These are phyloP conservation scores for Darksidea phi DNA, from an alignment of 495 filamentous ascomycete species.

Conservation along the genomic window DNA sequence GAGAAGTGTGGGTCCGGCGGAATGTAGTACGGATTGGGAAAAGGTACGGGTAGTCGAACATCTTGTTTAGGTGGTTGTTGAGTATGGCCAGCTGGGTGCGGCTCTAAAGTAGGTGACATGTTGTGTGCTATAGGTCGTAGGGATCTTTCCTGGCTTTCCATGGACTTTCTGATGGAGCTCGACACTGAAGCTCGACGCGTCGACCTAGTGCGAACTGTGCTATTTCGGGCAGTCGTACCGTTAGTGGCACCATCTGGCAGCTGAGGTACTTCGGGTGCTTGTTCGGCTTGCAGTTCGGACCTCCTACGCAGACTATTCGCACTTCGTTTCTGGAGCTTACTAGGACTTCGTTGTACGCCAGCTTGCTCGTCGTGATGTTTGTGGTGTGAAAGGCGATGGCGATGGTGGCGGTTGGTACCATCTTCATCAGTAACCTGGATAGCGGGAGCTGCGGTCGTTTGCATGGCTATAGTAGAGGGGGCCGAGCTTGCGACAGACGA, in stretches of 20 bases:
- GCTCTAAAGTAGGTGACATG: conserved; percentile 46
- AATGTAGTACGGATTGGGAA: conserved; percentile 36
- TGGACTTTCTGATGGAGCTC: conserved; percentile 28
- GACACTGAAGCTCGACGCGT: conserved; percentile 21
- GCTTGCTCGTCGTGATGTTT: conserved; percentile 30
- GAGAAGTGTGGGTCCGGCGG: conserved; percentile 36
- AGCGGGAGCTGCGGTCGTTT: conserved; percentile 32
- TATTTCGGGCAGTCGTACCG: conserved; percentile 18
- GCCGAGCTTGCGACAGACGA: conserved; percentile 28
- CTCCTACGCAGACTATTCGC: conserved; percentile 27
- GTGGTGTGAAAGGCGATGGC: conserved; percentile 39
- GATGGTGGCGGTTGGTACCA: conserved; percentile 25
- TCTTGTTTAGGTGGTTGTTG: conserved; percentile 55
- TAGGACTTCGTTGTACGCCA: conserved; percentile 19
- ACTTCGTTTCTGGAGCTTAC: conserved; percentile 33
- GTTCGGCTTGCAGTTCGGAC: conserved; percentile 18
- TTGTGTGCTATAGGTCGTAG: conserved; percentile 55
- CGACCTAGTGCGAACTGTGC: conserved; percentile 14
- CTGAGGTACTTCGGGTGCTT: conserved; percentile 13
- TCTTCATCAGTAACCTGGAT: conserved; percentile 47
- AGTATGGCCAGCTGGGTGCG: conserved; percentile 49
- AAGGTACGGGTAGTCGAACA: conserved; percentile 48
- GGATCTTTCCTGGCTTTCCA: conserved; percentile 40
- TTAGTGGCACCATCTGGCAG: conserved; percentile 20
- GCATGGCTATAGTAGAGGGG: conserved; percentile 34